phyloP scores from a whole-genome alignment of 108 stramenopile species.

The Hondaea fermentalgiana region DNA sequence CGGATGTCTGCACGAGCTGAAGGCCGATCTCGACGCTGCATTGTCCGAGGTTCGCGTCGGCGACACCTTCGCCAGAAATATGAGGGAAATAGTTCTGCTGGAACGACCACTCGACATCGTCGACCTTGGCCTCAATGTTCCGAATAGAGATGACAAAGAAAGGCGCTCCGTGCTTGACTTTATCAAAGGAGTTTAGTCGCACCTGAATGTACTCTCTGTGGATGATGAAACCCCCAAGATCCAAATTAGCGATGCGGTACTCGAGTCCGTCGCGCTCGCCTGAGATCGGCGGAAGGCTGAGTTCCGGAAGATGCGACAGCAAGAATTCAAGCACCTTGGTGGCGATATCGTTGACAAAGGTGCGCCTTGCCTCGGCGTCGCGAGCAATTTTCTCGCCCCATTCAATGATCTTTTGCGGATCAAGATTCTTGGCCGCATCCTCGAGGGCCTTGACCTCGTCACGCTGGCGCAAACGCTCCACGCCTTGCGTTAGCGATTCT shows the following conservation, averaged over 20 bases:
- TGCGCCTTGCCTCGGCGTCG: neutral
- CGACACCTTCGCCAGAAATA: neutral
- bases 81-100: constrained; percentile 6
- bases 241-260: neutral
- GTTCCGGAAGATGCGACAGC: neutral
- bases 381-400: neutral
- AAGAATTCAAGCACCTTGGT: constrained; percentile 5
- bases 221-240: neutral
- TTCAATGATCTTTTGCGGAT: neutral
- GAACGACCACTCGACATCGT: neutral
- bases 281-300: neutral
- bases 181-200: neutral
- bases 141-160: neutral
- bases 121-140: neutral
- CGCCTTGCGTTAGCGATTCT: neutral
- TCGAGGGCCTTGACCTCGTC: neutral
- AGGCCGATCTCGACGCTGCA: neutral
- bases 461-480: neutral
- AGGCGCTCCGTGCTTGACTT: neutral
- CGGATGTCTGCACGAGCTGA: neutral
- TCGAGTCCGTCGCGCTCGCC: neutral
- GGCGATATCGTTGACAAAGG: neutral
- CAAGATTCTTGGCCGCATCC: neutral
- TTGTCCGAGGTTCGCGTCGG: neutral
- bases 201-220: neutral